Evolutionary conservation across 2,329 filamentous ascomycete species (phyloP).

Genomic region (Pseudogymnoascus sp.): DNA sequence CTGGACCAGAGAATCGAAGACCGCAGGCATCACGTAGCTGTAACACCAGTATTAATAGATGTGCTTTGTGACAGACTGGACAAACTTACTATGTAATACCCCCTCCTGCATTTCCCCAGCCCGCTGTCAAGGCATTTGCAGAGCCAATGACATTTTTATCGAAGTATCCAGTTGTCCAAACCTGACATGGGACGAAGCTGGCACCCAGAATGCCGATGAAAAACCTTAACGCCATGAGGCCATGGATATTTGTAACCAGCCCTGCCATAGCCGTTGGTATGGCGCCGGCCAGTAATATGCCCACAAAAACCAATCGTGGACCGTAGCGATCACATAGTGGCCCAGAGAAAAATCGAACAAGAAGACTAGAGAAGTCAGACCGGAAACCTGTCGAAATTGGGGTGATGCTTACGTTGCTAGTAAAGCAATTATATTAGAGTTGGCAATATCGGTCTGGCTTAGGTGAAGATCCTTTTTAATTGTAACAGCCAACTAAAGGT

Average conservation of each 20-base stretch:
- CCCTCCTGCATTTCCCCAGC: constrained; percentile 81
- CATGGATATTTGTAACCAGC: constrained; percentile 59
- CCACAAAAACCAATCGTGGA: constrained; percentile 71
- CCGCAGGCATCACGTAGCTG: constrained; percentile 68
- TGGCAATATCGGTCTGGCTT: constrained; percentile 65
- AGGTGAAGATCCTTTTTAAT: constrained; percentile 75
- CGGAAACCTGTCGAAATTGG: background rate
- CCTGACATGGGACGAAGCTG: constrained; percentile 79
- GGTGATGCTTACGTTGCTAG: constrained; percentile 48
- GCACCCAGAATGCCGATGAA: constrained; percentile 76
- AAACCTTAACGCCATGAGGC: constrained; percentile 69
- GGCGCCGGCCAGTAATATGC: constrained; percentile 68
- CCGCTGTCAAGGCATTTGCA: constrained; percentile 77
- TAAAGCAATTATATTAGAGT: constrained; percentile 85
- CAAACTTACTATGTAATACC: constrained; percentile 91
- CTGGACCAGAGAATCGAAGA: constrained; percentile 69
- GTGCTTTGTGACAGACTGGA: constrained; percentile 41
- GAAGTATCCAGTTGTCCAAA: constrained; percentile 89
- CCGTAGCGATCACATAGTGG: constrained; percentile 83
- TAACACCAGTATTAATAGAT: background rate
- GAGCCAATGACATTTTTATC: constrained; percentile 89
- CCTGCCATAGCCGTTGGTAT: constrained; percentile 79
- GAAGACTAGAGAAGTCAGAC: constrained; percentile 34
- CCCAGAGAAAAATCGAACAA: constrained; percentile 72
- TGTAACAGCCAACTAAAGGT: constrained; percentile 47